These are phyloP conservation scores for Alternaria arborescens DNA, from an alignment of 2,329 filamentous ascomycete species.

Conservation along the genomic window DNA sequence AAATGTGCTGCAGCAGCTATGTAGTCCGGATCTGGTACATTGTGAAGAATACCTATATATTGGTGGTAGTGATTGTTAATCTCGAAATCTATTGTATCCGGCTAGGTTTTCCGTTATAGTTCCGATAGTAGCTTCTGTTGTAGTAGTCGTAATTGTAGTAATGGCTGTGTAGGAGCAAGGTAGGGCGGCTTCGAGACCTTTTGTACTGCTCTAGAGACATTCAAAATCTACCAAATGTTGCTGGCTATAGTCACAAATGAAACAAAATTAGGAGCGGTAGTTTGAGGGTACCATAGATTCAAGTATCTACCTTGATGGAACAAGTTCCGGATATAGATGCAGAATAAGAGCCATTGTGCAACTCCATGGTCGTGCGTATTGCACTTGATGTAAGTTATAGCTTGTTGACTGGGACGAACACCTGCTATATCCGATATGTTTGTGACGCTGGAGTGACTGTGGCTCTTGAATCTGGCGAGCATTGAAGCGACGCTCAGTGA, in stretches of 20 bases:
- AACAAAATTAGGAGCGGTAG: not conserved
- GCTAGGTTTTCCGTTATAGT: too few relatives aligned
- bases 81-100: not conserved
- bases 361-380: too few relatives aligned
- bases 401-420: too few relatives aligned
- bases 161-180: not conserved
- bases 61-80: not conserved
- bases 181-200: not conserved
- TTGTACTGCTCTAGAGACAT: not conserved
- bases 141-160: not conserved
- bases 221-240: not conserved
- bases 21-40: accelerated
- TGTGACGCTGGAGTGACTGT: too few relatives aligned
- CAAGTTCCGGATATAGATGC: accelerated
- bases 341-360: too few relatives aligned
- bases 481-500: too few relatives aligned
- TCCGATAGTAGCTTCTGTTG: not conserved
- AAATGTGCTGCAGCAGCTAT: not conserved
- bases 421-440: too few relatives aligned
- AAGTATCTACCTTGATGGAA: not conserved
- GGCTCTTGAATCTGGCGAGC: too few relatives aligned
- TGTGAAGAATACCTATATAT: not conserved
- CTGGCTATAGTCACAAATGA: not conserved
- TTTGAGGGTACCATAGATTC: not conserved
- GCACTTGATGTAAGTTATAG: too few relatives aligned